Percentiles rank a stretch among this genome's conserved stretches.
Conservation (phyloP, 2,329 filamentous ascomycete genomes). For the Epichloe brachyelytri region DNA sequence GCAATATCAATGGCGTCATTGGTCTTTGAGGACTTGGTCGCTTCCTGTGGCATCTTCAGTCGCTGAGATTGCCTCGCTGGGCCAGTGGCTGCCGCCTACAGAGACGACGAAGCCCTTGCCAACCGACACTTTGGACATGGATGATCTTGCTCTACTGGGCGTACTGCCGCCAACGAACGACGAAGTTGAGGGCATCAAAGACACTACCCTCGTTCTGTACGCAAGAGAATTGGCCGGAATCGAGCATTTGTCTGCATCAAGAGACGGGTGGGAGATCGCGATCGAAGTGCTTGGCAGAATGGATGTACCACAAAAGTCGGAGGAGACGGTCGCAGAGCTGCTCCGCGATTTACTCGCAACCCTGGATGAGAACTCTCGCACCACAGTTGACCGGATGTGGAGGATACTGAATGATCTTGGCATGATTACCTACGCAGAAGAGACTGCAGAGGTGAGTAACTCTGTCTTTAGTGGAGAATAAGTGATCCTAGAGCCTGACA, state of each 20-base stretch:
- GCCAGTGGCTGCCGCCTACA: slow-evolving; percentile 58
- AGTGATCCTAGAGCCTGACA: slow-evolving; percentile 14
- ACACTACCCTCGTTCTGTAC: slow-evolving; percentile 66
- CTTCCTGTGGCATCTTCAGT: slow-evolving; percentile 65
- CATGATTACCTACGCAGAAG: slow-evolving; percentile 65
- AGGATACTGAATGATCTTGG: slow-evolving; percentile 64
- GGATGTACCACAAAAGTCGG: slow-evolving; percentile 57
- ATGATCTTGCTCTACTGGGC: slow-evolving; percentile 74
- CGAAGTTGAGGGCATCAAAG: slow-evolving; percentile 56
- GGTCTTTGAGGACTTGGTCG: slow-evolving; percentile 70
- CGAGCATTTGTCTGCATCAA: slow-evolving; percentile 32
- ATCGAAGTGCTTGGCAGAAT: slow-evolving; percentile 72
- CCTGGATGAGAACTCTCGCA: slow-evolving; percentile 51
- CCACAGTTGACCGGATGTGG: slow-evolving; percentile 72
- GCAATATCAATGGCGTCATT: slow-evolving; percentile 64
- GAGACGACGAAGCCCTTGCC: slow-evolving; percentile 30
- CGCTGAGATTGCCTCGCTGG: slow-evolving; percentile 72
- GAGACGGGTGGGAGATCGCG: slow-evolving; percentile 81
- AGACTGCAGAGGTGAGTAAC: slow-evolving; percentile 62
- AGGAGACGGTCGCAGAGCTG: slow-evolving; percentile 61
- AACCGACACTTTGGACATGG: slow-evolving; percentile 61
- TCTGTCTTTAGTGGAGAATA: neutral
- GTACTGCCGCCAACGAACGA: slow-evolving; percentile 46
- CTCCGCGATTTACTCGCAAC: slow-evolving; percentile 51
- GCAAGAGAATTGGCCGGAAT: slow-evolving; percentile 52